A percentile compares a stretch with the other conserved stretches of the same genome.
Evolutionary conservation across 306 rosid genomes (phyloP).

Genomic region (Aeschynomene evenia): DNA sequence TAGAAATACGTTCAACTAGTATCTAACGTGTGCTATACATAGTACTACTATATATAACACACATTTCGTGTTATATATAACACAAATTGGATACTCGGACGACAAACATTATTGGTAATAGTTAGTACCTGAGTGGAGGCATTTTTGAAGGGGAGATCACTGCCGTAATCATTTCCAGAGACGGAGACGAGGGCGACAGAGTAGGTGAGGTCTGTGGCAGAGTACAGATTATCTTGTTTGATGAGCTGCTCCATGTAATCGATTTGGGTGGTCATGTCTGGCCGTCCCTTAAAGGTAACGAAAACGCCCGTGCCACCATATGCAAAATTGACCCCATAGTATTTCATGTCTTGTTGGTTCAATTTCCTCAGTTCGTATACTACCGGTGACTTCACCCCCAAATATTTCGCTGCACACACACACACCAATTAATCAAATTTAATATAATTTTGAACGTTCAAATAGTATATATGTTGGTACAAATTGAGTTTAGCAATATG

Average conservation of each 20-base stretch:
- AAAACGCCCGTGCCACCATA: slow-evolving; percentile 57
- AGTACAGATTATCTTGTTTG: slow-evolving; percentile 27
- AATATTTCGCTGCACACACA: slow-evolving; percentile 34
- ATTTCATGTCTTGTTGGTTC: background rate
- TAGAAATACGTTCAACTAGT: too few relatives aligned
- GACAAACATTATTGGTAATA: too few relatives aligned
- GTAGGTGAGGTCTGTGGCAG: slow-evolving; percentile 29
- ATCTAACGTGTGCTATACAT: too few relatives aligned
- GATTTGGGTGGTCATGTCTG: slow-evolving; percentile 58
- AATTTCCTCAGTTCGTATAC: slow-evolving; percentile 22
- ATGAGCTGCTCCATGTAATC: slow-evolving; percentile 38
- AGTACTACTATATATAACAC: too few relatives aligned
- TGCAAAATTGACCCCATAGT: slow-evolving; percentile 56
- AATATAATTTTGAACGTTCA: too few relatives aligned
- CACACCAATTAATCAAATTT: background rate
- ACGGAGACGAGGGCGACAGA: slow-evolving; percentile 52
- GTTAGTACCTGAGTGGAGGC: slow-evolving; percentile 14
- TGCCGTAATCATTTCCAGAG: slow-evolving; percentile 57
- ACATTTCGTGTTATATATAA: too few relatives aligned
- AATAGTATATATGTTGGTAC: too few relatives aligned
- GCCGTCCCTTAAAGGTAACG: slow-evolving; percentile 37
- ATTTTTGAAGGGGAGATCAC: slow-evolving; percentile 13
- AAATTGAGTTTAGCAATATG: too few relatives aligned
- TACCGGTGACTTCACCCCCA: slow-evolving; percentile 35
- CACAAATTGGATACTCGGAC: too few relatives aligned